phyloP scores from a whole-genome alignment of 176 grass and related monocot species.

The Tillandsia fasciculata region DNA sequence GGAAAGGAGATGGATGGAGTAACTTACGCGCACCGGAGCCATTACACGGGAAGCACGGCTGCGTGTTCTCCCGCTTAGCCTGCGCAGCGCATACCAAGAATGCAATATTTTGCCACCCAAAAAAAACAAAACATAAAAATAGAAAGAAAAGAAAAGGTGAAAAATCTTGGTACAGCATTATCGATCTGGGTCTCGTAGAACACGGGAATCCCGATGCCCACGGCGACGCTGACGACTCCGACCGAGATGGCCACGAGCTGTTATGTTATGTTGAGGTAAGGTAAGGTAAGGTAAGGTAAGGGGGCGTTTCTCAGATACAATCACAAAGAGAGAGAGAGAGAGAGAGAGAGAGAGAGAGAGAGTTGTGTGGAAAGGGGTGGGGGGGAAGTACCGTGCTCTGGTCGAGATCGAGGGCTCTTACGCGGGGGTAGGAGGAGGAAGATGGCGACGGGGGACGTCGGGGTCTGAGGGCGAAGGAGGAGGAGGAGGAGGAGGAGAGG shows the following conservation, averaged over 20 bases:
- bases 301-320: background rate
- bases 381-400: slow-evolving; percentile 62
- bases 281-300: slow-evolving; percentile 4
- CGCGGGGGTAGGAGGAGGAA: slow-evolving; percentile 28
- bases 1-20: background rate
- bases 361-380: background rate
- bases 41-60: slow-evolving; percentile 89
- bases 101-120: background rate
- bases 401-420: slow-evolving; percentile 79
- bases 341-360: background rate
- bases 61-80: slow-evolving; percentile 91
- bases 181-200: slow-evolving; percentile 95
- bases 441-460: background rate
- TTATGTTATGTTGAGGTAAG: background rate
- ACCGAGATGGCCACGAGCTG: slow-evolving; percentile 80
- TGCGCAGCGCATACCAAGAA: slow-evolving; percentile 26
- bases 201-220: slow-evolving; percentile 80
- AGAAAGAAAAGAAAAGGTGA: background rate
- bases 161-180: slow-evolving; percentile 44
- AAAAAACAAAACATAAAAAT: background rate
- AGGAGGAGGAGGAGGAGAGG: slow-evolving; percentile 24
- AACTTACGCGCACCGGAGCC: slow-evolving; percentile 78
- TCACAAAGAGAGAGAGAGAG: background rate
- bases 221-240: slow-evolving; percentile 72
- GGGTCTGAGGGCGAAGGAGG: slow-evolving; percentile 2